Evolutionary conservation across 129 eudicot genomes (phyloP), one percentile per base, ranked within the genome.

Genomic region (Pseudognaphalium luteoalbum): DNA sequence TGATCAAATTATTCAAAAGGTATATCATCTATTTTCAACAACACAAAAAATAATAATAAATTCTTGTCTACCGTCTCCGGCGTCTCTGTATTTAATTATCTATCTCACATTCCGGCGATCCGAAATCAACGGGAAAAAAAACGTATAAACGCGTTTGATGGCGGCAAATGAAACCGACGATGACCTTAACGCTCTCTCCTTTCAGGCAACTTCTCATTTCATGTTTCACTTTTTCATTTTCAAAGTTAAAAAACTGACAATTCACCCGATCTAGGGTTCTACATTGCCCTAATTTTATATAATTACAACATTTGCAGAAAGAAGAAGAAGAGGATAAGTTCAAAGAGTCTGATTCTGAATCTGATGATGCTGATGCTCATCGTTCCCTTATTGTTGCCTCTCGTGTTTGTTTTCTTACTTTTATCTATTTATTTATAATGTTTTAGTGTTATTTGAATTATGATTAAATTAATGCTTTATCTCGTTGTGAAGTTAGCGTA

Each of bases 331-430:
- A 39, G 2, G 12, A 39, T 8, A 39, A 39, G 42, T 37, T 37
- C 7, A 37, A 37, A 37, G 51, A 42, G 52, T 80, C 71, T 64
- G 96, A 86, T 78, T 81, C 17, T 75, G 93, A 90, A 78, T 79
- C 84, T 64, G 52, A 44, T 44, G 52, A 44, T 9, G 9, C 14
- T 32, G 98, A 84, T 62, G 59, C 83, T 83, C 87, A 93, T 52
- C 81, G 87, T 69, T 91, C 97, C 63, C 93, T 90, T 44, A 84
- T 96, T 66, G 97, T 94, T 76, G 86, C 99, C 74, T 91, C 99
- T 32, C 69, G 96, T 84, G 99, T 91, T 19, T 57, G 83, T 78
- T 78, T 51, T 19, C 39, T 22, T 56, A 15, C 65, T 59, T 8
- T 9, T 34, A 10, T 29, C 4, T 37, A 7, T 39, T 39, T 2